Conservation (phyloP, 345 rosid species). For the Populus deltoides region DNA sequence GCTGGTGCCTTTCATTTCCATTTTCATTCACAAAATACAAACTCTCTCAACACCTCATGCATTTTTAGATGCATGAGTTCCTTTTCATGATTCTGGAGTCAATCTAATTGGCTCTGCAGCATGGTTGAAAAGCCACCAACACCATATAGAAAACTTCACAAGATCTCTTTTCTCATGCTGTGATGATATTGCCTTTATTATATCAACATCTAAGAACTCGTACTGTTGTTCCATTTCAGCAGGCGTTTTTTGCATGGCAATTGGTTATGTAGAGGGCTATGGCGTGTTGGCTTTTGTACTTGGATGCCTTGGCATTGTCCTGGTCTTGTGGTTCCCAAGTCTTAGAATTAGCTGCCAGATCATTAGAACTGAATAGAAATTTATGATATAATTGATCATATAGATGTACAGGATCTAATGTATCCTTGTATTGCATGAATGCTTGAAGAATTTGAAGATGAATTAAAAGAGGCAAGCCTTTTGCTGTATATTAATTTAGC, state of each 20-base stretch:
- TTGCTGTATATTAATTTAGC: background rate
- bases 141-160: background rate
- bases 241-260: background rate
- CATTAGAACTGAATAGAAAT: background rate
- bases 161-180: background rate
- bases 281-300: background rate
- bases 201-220: too few relatives aligned
- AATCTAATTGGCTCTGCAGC: background rate
- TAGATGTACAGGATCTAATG: background rate
- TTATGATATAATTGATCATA: background rate
- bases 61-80: background rate
- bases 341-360: background rate
- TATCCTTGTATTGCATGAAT: background rate
- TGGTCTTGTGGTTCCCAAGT: background rate
- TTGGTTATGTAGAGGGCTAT: background rate
- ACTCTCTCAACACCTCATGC: background rate
- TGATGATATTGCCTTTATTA: background rate
- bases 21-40: background rate
- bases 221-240: too few relatives aligned
- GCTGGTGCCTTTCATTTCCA: background rate
- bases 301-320: background rate
- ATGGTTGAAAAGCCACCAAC: background rate
- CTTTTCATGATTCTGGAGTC: background rate
- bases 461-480: background rate
- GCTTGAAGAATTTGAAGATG: background rate